Conservation (phyloP, 192 early-diverging fungal genomes). For the Backusella liffmaniae region DNA sequence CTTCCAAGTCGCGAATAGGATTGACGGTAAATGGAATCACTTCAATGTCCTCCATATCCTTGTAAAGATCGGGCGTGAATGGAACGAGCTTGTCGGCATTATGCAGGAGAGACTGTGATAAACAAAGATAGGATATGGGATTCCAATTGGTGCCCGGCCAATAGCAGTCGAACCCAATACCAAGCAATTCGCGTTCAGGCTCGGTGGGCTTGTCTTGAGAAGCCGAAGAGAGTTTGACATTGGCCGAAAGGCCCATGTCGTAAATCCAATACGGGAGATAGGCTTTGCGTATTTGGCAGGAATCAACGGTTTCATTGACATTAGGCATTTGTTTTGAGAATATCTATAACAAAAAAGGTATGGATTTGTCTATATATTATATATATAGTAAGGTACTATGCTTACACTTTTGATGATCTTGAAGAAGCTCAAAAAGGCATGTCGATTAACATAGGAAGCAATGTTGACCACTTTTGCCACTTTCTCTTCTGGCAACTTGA, state of each 20-base stretch:
- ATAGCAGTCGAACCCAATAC: constrained; percentile 29
- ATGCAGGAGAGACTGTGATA: constrained; percentile 11
- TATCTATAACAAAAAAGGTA: not conserved
- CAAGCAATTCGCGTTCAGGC: not conserved
- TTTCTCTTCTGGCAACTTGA: constrained; percentile 28
- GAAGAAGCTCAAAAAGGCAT: constrained; percentile 26
- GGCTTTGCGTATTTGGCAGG: constrained; percentile 23
- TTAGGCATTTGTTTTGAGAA: constrained; percentile 21
- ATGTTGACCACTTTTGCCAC: constrained; percentile 19
- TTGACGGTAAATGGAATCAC: constrained; percentile 28
- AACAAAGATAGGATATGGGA: constrained; percentile 30
- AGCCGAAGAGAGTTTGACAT: not conserved
- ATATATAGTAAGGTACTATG: not conserved
- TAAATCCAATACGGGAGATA: constrained; percentile 37
- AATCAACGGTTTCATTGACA: constrained; percentile 16
- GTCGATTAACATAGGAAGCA: constrained; percentile 22
- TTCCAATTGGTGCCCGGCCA: constrained; percentile 33
- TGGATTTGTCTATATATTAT: not conserved
- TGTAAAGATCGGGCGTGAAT: constrained; percentile 9
- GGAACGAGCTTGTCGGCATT: constrained; percentile 14
- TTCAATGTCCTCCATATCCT: constrained; percentile 14
- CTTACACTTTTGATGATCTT: constrained; percentile 33
- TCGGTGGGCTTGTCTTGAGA: not conserved
- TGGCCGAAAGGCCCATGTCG: constrained; percentile 23
- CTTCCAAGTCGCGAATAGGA: constrained; percentile 20